Evolutionary conservation across 1,284 basidiomycete species (phyloP).

Genomic region (Ustilago sp.): DNA sequence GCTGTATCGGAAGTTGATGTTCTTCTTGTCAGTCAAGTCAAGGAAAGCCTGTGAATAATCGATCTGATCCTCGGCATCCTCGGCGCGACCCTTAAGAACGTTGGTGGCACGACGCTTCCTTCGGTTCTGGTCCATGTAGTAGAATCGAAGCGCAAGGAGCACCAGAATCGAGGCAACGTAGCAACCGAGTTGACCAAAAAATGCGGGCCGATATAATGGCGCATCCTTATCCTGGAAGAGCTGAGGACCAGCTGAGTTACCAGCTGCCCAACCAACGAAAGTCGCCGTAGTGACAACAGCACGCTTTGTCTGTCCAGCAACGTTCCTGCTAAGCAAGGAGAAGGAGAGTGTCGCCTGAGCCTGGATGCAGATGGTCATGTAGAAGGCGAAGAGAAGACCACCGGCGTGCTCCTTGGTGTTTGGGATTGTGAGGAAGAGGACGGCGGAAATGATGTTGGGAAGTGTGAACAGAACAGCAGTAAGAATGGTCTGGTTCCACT

Average conservation of each 20-base stretch:
- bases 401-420: slow-evolving; percentile 39
- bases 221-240: slow-evolving; percentile 52
- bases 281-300: slow-evolving; percentile 45
- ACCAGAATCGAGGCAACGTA: slow-evolving; percentile 72
- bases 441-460: slow-evolving; percentile 56
- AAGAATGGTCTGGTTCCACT: slow-evolving; percentile 63
- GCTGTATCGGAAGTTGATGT: slow-evolving; percentile 47
- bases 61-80: slow-evolving; percentile 40
- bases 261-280: slow-evolving; percentile 56
- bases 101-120: slow-evolving; percentile 55
- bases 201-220: slow-evolving; percentile 71
- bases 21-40: slow-evolving; percentile 48
- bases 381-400: slow-evolving; percentile 46
- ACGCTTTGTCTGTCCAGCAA: slow-evolving; percentile 64
- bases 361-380: slow-evolving; percentile 45
- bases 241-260: slow-evolving; percentile 60
- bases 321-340: slow-evolving; percentile 71
- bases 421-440: slow-evolving; percentile 57
- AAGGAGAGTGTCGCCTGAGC: slow-evolving; percentile 54
- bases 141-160: slow-evolving; percentile 71
- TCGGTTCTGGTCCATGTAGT: slow-evolving; percentile 73
- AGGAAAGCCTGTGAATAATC: slow-evolving; percentile 40
- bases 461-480: slow-evolving; percentile 52
- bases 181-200: slow-evolving; percentile 73
- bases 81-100: slow-evolving; percentile 27